phyloP scores from a whole-genome alignment of 169 alveolate species.

The Perkinsus marinus region DNA sequence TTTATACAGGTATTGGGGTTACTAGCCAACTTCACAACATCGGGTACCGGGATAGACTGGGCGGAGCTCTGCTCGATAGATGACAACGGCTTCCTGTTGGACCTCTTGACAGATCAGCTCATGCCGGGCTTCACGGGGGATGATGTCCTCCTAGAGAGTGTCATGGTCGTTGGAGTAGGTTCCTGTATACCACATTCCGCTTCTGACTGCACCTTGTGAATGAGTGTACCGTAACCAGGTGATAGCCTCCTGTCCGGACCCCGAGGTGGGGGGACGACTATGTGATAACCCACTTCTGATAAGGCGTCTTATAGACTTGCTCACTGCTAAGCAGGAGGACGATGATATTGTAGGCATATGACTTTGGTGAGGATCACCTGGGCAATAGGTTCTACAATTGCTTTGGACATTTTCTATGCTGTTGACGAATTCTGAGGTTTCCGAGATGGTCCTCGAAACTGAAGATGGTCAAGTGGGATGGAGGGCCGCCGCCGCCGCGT shows the following conservation, averaged over 20 bases:
- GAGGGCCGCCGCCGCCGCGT: not conserved
- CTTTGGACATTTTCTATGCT: not conserved
- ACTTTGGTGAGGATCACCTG: not conserved
- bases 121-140: not conserved
- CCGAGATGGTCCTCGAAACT: not conserved
- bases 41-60: not conserved
- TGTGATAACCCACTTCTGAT: not conserved
- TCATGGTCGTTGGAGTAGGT: not conserved
- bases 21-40: not conserved
- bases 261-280: not conserved
- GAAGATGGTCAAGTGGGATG: not conserved
- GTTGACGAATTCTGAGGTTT: not conserved
- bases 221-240: not conserved
- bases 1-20: not conserved
- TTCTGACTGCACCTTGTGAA: too few relatives aligned
- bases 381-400: not conserved
- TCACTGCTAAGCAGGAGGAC: not conserved
- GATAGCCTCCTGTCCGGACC: not conserved
- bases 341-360: not conserved
- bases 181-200: too few relatives aligned
- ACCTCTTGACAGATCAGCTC: not conserved
- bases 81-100: not conserved
- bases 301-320: not conserved
- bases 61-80: not conserved
- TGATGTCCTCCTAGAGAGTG: not conserved